Percentiles rank a stretch among this genome's conserved stretches.
Evolutionary conservation across 192 early-diverging fungal species (phyloP).

Genomic region (Phlyctochytrium arcticum): DNA sequence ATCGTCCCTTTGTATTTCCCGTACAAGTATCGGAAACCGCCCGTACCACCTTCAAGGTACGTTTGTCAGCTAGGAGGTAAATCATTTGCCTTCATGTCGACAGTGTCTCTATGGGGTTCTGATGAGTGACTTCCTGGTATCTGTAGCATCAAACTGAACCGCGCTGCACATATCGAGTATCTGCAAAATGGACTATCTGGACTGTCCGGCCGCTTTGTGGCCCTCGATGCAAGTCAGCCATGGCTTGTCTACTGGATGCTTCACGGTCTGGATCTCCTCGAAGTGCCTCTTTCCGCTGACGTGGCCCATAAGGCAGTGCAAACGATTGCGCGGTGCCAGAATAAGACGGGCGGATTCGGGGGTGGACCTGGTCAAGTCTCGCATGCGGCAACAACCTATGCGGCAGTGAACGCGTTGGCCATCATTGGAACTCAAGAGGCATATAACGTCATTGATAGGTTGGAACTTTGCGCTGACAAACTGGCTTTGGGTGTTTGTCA

Average conservation of each 20-base stretch:
- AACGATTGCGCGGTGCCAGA: conserved; percentile 64
- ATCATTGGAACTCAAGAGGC: conserved; percentile 72
- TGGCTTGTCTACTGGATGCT: conserved; percentile 93
- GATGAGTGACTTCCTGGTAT: conserved; percentile 1
- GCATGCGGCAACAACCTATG: conserved; percentile 88
- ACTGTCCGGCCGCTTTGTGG: conserved; percentile 52
- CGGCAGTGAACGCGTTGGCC: conserved; percentile 76
- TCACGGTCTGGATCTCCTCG: conserved; percentile 78
- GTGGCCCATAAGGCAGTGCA: conserved; percentile 46
- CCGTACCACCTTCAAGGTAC: not conserved
- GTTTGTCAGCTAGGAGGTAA: conserved; percentile 2
- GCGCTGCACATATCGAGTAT: conserved; percentile 56
- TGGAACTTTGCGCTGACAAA: not conserved
- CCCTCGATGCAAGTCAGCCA: conserved; percentile 80
- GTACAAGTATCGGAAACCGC: conserved; percentile 13
- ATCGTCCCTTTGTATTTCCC: conserved; percentile 15
- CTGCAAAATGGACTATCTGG: conserved; percentile 45
- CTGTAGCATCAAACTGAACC: conserved; percentile 37
- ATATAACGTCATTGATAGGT: conserved; percentile 62
- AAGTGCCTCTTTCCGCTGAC: conserved; percentile 21
- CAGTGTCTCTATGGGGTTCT: not conserved
- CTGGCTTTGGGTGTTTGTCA: not conserved
- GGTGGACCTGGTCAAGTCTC: conserved; percentile 82
- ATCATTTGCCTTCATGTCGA: not conserved
- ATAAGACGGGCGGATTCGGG: conserved; percentile 74